These are phyloP conservation scores for Leucocoprinus leucothites DNA, from an alignment of 768 basidiomycete species.

Conservation along the genomic window DNA sequence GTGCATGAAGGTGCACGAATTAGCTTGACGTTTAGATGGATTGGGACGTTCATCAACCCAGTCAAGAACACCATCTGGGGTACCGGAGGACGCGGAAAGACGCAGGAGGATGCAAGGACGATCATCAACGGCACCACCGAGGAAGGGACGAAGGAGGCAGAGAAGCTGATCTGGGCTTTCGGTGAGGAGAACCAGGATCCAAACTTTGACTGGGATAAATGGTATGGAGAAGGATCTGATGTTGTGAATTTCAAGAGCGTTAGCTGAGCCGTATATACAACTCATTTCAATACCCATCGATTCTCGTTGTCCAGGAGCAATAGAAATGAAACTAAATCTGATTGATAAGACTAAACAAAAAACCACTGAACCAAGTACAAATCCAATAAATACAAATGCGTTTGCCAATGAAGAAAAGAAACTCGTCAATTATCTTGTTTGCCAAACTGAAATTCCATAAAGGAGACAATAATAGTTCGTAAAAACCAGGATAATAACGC, in stretches of 20 bases:
- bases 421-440: neutral
- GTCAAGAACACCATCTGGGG: slow-evolving; percentile 60
- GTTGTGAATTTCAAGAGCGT: slow-evolving; percentile 12
- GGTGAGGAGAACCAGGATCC: slow-evolving; percentile 17
- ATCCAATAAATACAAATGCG: neutral
- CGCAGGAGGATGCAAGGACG: slow-evolving; percentile 41
- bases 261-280: too few species aligned
- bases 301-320: too few species aligned
- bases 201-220: slow-evolving; percentile 17
- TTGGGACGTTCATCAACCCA: slow-evolving; percentile 67
- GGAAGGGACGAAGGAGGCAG: slow-evolving; percentile 4
- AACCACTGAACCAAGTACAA: neutral
- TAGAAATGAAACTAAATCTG: neutral
- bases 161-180: slow-evolving; percentile 13
- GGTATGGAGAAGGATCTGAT: slow-evolving; percentile 18
- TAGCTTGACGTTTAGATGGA: slow-evolving; percentile 76
- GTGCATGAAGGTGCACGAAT: slow-evolving; percentile 62
- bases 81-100: slow-evolving; percentile 69
- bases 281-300: too few species aligned
- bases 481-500: neutral
- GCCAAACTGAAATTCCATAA: neutral
- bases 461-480: slow-evolving; percentile 9
- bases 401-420: neutral
- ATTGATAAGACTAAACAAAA: slow-evolving; percentile 1
- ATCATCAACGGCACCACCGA: slow-evolving; percentile 6